phyloP scores from a whole-genome alignment of 129 eudicot genomes.

The Gnaphalium uliginosum region DNA sequence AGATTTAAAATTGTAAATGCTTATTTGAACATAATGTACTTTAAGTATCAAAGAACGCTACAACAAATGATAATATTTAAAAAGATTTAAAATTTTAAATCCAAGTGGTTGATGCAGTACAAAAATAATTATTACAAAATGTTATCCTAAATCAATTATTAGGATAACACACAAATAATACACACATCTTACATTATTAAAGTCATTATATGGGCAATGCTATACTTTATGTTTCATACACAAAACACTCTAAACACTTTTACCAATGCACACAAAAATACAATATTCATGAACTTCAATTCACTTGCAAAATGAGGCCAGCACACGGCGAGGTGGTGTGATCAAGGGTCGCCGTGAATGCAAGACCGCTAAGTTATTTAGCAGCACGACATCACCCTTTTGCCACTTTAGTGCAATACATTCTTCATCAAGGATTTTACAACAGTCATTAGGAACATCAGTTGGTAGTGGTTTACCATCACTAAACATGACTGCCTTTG shows the following conservation, averaged over 20 bases:
- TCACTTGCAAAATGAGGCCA: slow-evolving; percentile 32
- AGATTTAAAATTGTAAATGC: too few species aligned
- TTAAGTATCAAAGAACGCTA: too few species aligned
- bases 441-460: slow-evolving; percentile 44
- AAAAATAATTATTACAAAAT: too few species aligned
- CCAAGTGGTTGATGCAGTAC: not conserved
- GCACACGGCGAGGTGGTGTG: slow-evolving; percentile 30
- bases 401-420: slow-evolving; percentile 54
- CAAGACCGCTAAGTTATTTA: slow-evolving; percentile 14
- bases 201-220: too few species aligned
- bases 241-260: too few species aligned
- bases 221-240: too few species aligned
- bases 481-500: slow-evolving; percentile 61
- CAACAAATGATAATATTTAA: too few species aligned
- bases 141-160: not conserved
- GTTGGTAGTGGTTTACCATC: slow-evolving; percentile 68
- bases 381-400: slow-evolving; percentile 25
- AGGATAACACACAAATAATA: too few species aligned
- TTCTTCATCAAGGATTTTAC: slow-evolving; percentile 66
- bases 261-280: too few species aligned
- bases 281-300: slow-evolving; percentile 22
- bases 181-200: too few species aligned
- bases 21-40: too few species aligned
- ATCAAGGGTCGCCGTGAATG: slow-evolving; percentile 23
- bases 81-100: too few species aligned